Base-by-base conservation (phyloP, 2,329 filamentous ascomycete genomes). In the Hypoxylon sp. region DNA sequence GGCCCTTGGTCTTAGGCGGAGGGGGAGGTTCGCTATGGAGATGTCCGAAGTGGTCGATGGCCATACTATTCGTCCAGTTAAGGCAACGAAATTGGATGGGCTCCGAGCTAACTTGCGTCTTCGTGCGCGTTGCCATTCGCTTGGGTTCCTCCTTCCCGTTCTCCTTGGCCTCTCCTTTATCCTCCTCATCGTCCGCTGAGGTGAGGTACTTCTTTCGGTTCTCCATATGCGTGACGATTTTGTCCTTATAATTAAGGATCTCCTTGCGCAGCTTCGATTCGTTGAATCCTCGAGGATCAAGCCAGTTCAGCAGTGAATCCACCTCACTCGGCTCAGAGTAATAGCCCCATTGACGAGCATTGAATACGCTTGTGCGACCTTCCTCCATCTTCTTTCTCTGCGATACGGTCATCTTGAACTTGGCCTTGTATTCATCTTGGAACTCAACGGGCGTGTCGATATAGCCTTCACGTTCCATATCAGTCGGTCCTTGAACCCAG, bases 401-500 rank as follows among this genome's bases (percentile, higher is more conserved):
- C 0, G 90, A 88, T 0, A 97, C 89, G 1, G 92, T 97, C 82
- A 94, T 91, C 70, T 90, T 86, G 79, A 96, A 96, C 69, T 89
- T 88, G 63, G 86, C 85, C 75, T 88, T 86, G 78, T 97, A 97
- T 74, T 93, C 89, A 61, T 90, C 86, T 76, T 93, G 87, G 65
- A 90, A 85, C 16, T 93, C 90, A 5, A 88, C 81, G 0, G 86
- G 81, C 70, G 96, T 83, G 69, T 97, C 93, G 70, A 97, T 93
- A 75, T 95, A 97, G 5, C 94, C 94, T 71, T 91, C 86, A 2
- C 91, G 87, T 78, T 97, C 94, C 76, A 97, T 87, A 61, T 95
- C 90, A 76, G 97, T 93, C 0, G 96, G 96, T 0, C 96, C 96
- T 79, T 99, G 96, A 12, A 99, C 90, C 96, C 96, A 99, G 61